Conservation (phyloP, 331 rosid species). For the Arachis monticola region DNA sequence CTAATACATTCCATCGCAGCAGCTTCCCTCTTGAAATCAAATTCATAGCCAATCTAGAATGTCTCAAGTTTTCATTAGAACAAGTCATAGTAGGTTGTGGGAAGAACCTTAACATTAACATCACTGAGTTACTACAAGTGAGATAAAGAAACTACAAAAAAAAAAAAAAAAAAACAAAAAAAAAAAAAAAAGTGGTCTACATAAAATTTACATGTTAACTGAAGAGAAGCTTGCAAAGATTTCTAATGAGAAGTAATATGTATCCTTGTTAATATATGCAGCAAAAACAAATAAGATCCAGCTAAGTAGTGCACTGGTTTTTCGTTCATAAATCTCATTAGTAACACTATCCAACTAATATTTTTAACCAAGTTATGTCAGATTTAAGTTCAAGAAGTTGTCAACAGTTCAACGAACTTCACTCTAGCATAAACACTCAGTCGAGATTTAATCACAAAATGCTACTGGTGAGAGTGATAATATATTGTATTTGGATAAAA, state of each 20-base stretch:
- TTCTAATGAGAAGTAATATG: constrained; percentile 13
- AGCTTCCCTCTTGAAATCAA: constrained; percentile 93
- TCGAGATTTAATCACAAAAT: constrained; percentile 30
- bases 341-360: neutral
- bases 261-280: neutral
- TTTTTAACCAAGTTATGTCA: neutral
- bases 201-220: constrained; percentile 16
- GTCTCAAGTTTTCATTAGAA: constrained; percentile 46
- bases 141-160: constrained; percentile 22
- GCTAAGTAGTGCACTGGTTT: constrained; percentile 13
- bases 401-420: constrained; percentile 3
- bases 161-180: no score
- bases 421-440: constrained; percentile 10
- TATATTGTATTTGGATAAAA: constrained; percentile 4
- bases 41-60: constrained; percentile 91
- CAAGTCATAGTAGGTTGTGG: constrained; percentile 24
- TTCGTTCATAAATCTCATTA: constrained; percentile 14
- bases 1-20: constrained; percentile 78
- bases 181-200: neutral
- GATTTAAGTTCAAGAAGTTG: constrained; percentile 11
- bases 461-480: constrained; percentile 24
- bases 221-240: constrained; percentile 3
- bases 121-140: constrained; percentile 20
- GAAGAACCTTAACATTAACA: constrained; percentile 37
- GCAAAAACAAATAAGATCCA: constrained; percentile 20